Percentiles rank a stretch among this genome's conserved stretches.
phyloP scores from a whole-genome alignment of 352 stramenopile species.

The Globisporangium alternatum region DNA sequence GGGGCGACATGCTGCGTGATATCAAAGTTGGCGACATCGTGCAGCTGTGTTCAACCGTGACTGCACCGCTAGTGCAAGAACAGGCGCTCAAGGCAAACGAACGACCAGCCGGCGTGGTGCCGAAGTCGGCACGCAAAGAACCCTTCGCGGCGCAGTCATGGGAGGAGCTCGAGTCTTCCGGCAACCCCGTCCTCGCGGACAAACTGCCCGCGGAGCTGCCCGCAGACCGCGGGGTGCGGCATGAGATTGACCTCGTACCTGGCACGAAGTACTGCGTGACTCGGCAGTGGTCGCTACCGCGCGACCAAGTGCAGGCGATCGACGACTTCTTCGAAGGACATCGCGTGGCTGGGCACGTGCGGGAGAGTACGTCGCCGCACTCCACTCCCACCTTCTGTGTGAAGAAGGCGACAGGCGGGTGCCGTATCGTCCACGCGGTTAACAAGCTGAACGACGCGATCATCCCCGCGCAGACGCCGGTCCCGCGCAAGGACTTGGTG shows the following conservation, averaged over 20 bases:
- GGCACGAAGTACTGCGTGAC: conserved; percentile 30
- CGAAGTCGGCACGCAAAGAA: conserved; percentile 16
- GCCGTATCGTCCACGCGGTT: conserved; percentile 32
- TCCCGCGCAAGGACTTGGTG: conserved; percentile 27
- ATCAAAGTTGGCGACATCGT: conserved; percentile 22
- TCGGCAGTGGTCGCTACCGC: conserved; percentile 25
- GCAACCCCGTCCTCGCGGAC: conserved; percentile 24
- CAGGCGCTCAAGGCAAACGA: neutral
- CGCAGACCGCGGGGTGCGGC: conserved; percentile 13
- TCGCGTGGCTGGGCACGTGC: conserved; percentile 15
- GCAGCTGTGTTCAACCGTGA: conserved; percentile 22
- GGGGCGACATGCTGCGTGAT: no score
- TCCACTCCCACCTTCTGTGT: conserved; percentile 26
- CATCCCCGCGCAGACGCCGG: conserved; percentile 28
- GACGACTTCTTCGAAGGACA: conserved; percentile 20
- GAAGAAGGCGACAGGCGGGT: conserved; percentile 21
- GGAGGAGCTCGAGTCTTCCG: neutral
- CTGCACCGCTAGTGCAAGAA: conserved; percentile 10
- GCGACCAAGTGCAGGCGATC: conserved; percentile 23
- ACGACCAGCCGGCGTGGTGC: conserved; percentile 9
- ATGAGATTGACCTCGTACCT: conserved; percentile 28
- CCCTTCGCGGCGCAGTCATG: conserved; percentile 20
- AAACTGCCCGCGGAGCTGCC: conserved; percentile 15
- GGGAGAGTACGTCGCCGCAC: conserved; percentile 20
- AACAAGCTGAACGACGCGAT: conserved; percentile 34